Conservation (phyloP, 1,139 yeast genomes). For the Pichia sp. region DNA sequence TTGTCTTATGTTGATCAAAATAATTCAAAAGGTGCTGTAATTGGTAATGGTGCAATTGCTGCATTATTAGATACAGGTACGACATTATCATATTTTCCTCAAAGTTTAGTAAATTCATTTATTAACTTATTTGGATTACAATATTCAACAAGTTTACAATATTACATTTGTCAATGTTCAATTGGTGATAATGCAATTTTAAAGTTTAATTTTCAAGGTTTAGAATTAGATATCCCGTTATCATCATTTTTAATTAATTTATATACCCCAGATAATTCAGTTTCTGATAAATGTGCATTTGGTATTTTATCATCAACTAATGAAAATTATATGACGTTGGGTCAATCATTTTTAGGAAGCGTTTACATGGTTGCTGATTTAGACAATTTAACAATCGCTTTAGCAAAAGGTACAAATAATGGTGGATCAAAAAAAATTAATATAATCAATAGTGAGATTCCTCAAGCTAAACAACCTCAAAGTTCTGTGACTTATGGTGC, state of each 20-base stretch:
- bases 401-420: conserved; percentile 44
- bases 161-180: conserved; percentile 33
- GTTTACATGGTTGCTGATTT: conserved; percentile 78
- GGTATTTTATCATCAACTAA: conserved; percentile 28
- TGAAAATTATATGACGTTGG: conserved; percentile 39
- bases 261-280: conserved; percentile 4
- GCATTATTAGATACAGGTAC: conserved; percentile 67
- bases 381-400: conserved; percentile 53
- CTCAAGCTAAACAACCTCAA: conserved; percentile 11
- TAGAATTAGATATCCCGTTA: conserved; percentile 41
- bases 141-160: conserved; percentile 30
- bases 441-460: conserved; percentile 6
- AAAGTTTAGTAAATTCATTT: conserved; percentile 33
- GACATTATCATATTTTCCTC: conserved; percentile 50
- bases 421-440: conserved; percentile 1
- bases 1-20: conserved; percentile 7
- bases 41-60: conserved; percentile 35
- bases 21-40: conserved; percentile 22
- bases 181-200: conserved; percentile 31
- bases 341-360: conserved; percentile 67
- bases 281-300: conserved; percentile 16
- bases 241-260: conserved; percentile 31
- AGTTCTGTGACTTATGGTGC: conserved; percentile 8
- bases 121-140: conserved; percentile 36
- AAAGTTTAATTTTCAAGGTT: conserved; percentile 45